Base-by-base conservation (phyloP, 495 filamentous ascomycete genomes). In the Penicillium bialowiezense region DNA sequence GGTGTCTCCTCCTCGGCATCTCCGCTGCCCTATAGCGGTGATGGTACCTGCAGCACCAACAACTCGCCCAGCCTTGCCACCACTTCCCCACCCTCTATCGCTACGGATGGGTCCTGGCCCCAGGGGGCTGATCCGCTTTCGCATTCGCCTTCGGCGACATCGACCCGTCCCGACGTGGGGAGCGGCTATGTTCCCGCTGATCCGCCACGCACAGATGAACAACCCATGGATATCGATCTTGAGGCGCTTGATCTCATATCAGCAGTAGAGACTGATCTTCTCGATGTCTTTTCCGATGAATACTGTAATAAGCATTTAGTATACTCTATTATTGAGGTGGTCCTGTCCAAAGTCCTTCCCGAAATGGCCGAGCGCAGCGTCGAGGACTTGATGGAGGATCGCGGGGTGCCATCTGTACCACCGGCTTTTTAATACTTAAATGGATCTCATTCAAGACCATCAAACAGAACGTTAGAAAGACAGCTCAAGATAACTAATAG, bases 221-320 rank as follows among this genome's bases (percentile, higher is more conserved):
- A 42, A 48, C 52, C 57, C 61, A 20, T n/a, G 31, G 54, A 63
- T 47, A 19, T 48, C 21, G 60, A 64, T 51, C 44, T 51, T 20
- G 70, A 72, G 51, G 68, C 73, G 40, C 47, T 56, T 51, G 60
- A 61, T 50, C 68, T 79, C 44, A 63, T 76, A 41, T 49, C 60
- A 35, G 55, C 63, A 21, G 79, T 77, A 54, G 72, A 75, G 55
- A 61, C 63, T 8, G 64, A 76, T 39, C 55, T 87, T 19, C 76
- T 97, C 15, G 85, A 90, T 55, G 70, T 89, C 13, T 87, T 95
- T 59, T 77, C 76, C 2, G 89, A 95, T 64, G 77, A 76, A 9
- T 97, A 95, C 68, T 82, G 88, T 63, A 97, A 97, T 71, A 92
- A 88, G 67, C 91, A 97, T 65, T 68, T 98, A 8, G 65, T 91